Conservation (phyloP, 169 alveolate genomes). For the Theileria orientalis region DNA sequence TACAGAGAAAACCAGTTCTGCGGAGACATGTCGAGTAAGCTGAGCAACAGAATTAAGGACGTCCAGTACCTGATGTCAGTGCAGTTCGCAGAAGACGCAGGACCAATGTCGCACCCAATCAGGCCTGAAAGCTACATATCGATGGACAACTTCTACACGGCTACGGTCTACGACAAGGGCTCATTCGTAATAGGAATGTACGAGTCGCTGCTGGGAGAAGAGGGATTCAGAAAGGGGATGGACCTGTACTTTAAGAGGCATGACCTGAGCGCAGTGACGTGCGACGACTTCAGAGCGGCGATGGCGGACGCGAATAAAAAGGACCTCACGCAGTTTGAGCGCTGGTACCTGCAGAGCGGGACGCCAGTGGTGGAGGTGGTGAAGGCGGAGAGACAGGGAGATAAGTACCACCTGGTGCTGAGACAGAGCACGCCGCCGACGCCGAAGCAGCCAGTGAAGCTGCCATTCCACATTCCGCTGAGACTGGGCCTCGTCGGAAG, state of each 20-base stretch:
- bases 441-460: slow-evolving; percentile 82
- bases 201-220: slow-evolving; percentile 86
- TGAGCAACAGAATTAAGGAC: slow-evolving; percentile 82
- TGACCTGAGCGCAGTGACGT: slow-evolving; percentile 90
- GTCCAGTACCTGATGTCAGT: slow-evolving; percentile 76
- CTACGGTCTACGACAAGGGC: slow-evolving; percentile 93
- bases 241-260: slow-evolving; percentile 86
- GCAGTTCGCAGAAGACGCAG: slow-evolving; percentile 88
- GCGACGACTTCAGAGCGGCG: slow-evolving; percentile 91
- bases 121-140: slow-evolving; percentile 89
- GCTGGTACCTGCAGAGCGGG: slow-evolving; percentile 86
- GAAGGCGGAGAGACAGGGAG: slow-evolving; percentile 57
- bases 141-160: slow-evolving; percentile 90
- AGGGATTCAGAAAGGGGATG: slow-evolving; percentile 90
- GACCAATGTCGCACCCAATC: slow-evolving; percentile 92
- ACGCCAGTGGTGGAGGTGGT: slow-evolving; percentile 70
- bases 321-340: slow-evolving; percentile 85
- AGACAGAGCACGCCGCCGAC: slow-evolving; percentile 84
- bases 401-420: slow-evolving; percentile 71
- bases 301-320: slow-evolving; percentile 85
- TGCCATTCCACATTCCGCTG: slow-evolving; percentile 87
- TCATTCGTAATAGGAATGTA: slow-evolving; percentile 93
- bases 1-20: slow-evolving; percentile 87
- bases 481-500: slow-evolving; percentile 81
- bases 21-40: slow-evolving; percentile 76